A percentile compares a stretch with the other conserved stretches of the same genome.
Conservation (phyloP, 192 early-diverging fungal species). For the Entomortierella parvispora region DNA sequence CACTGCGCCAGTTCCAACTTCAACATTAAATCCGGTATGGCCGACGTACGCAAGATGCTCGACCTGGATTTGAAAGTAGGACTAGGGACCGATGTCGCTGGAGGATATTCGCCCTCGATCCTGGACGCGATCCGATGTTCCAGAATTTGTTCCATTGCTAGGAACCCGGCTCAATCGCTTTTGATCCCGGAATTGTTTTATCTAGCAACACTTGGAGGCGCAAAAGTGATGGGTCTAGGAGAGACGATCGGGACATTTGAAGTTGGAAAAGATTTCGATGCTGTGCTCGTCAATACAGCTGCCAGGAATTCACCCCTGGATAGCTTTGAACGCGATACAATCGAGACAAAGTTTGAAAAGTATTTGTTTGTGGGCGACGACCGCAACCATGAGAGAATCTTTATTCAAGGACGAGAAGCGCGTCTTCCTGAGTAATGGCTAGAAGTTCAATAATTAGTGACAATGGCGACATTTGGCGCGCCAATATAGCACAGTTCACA, state of each 20-base stretch:
- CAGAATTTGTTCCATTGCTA: conserved; percentile 55
- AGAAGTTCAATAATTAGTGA: background rate
- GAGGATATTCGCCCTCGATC: conserved; percentile 78
- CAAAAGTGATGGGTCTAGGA: conserved; percentile 70
- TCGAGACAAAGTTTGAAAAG: conserved; percentile 65
- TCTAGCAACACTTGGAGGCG: conserved; percentile 85
- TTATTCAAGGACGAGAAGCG: conserved; percentile 62
- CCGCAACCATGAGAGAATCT: conserved; percentile 75
- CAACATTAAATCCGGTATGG: conserved; percentile 68
- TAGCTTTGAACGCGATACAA: conserved; percentile 20
- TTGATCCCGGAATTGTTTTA: conserved; percentile 60
- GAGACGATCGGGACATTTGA: conserved; percentile 72
- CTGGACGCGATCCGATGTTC: conserved; percentile 82
- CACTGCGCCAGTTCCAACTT: conserved; percentile 88
- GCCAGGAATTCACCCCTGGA: conserved; percentile 51
- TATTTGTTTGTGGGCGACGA: conserved; percentile 84
- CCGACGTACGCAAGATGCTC: conserved; percentile 71
- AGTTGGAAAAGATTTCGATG: conserved; percentile 83
- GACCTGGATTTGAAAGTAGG: conserved; percentile 70
- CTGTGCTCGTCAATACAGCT: conserved; percentile 75
- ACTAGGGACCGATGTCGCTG: conserved; percentile 86
- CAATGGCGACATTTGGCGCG: background rate
- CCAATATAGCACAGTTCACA: background rate
- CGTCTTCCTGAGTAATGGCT: background rate
- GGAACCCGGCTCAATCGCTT: conserved; percentile 9